Evolutionary conservation across 306 rosid species (phyloP), one percentile per base, ranked within the genome.

Genomic region (Cucurbita pepo): DNA sequence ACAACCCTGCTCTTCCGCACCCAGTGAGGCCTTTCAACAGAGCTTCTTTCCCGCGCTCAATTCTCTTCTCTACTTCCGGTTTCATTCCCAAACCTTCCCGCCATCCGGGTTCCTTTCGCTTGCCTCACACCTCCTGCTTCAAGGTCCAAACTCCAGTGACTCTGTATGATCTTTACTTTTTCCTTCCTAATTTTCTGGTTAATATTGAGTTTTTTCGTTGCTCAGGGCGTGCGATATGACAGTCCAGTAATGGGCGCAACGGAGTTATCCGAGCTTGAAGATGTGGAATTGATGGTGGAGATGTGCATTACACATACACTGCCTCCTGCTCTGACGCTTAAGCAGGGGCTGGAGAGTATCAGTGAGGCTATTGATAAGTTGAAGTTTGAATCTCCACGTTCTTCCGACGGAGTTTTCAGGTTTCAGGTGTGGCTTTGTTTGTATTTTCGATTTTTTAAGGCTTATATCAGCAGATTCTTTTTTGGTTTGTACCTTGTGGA

Each of bases 311-410:
- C 89, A 47, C 82, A 80, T 44, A 86, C 85, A 7, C 73, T 94
- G 64, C 77, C 95, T 60, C 92, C 97, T 43, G 92, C 95, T 18
- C 60, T 90, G 82, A 87, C 97, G 61, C 80, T 94, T 70, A 85
- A 81, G 78, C 88, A 86, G 15, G 99, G 91, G 1, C 86, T 94
- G 16, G 81, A 79, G 76, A 85, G 80, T 22, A 80, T 94, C 50
- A 87, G 74, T 50, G 92, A 87, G 38, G 86, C 89, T 61, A 80
- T 94, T 71, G 78, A 81, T 70, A 73, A n/a, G 69, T 80, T 89
- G 83, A 87, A 81, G 85, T 70, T 69, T 48, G 53, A 82, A 8
- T 87, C 88, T 47, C 96, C 96, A 55, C 45, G 73, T 69, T 66
- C 84, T 55, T 41, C 82, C 8, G 76, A 77, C 16, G 98, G 96